Base-by-base conservation (phyloP, 2,329 filamentous ascomycete genomes). In the Fusarium sp. region DNA sequence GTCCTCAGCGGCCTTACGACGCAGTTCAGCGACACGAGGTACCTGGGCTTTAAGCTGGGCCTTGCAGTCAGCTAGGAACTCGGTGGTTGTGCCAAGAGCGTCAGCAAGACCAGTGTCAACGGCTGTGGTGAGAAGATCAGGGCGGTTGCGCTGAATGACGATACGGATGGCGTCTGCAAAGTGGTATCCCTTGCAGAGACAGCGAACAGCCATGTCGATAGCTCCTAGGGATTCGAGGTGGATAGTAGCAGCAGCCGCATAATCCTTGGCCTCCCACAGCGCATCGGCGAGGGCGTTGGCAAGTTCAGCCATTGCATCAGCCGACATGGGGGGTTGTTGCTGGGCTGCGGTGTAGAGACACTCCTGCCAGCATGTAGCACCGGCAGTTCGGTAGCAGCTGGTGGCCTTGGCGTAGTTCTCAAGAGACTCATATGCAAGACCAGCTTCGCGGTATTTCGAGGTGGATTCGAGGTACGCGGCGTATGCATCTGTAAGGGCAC, bases 1-100 rank as follows among this genome's bases (percentile, higher is more conserved):
- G 78, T 99, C 95, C 73, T 94, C 91, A 43, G 89, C 88, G 63
- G 97, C 97, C 80, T 94, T 95, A 63, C 87, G 86, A 1, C 96
- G 91, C 30, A 99, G 89, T 80, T 98, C 96, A 8, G 88, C 87
- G 72, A 99, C 91, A 20, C 97, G 93, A 0, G 96, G 95, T 0
- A 98, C 90, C 80, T 99, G 97, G 0, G 95, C 93, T 56, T 87
- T 87, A 4, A 98, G 88, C 82, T 99, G 97, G 0, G 87, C 87
- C 81, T 94, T 95, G 89, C 96, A 98, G 82, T 99, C 97, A 2
- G 97, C 95, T 12, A 99, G 90, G 69, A 98, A 91, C 81, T 98
- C 97, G 1, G 95, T 98, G 78, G 93, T 95, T 63, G 90, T 91
- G 25, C 93, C 92, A 66, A 97, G 91, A 2, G 94, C 91, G 67